Percentiles rank a stretch among this genome's conserved stretches.
Conservation (phyloP, 2,329 filamentous ascomycete genomes). For the Metarhizium anisopliae region DNA sequence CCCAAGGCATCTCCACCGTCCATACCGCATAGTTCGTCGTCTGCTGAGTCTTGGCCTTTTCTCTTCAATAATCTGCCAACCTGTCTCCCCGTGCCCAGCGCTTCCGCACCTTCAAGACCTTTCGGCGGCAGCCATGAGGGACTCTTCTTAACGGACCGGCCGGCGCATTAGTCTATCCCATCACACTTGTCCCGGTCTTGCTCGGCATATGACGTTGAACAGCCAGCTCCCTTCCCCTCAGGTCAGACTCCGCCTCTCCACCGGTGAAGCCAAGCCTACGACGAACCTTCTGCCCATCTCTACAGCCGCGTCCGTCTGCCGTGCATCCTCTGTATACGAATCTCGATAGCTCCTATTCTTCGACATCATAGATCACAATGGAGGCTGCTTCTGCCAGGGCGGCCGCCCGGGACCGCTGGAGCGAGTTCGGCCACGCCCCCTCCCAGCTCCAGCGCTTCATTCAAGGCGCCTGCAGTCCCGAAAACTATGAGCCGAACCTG, state of each 20-base stretch:
- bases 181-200: neutral
- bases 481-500: constrained; percentile 97
- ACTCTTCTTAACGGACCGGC: neutral
- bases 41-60: neutral
- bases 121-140: constrained; percentile 5
- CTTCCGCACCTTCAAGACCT: neutral
- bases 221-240: neutral
- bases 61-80: neutral
- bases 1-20: neutral
- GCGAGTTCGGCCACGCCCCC: constrained; percentile 66
- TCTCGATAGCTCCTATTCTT: neutral
- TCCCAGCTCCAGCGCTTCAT: constrained; percentile 93
- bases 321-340: neutral
- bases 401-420: constrained; percentile 90
- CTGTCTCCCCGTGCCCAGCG: neutral
- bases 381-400: constrained; percentile 94
- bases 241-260: neutral
- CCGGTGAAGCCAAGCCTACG: neutral
- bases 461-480: constrained; percentile 88
- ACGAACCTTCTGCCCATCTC: neutral
- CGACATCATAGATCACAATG: constrained; percentile 41
- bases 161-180: neutral
- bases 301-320: neutral
- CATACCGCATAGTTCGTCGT: neutral
- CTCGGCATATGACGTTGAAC: neutral